Percentiles rank a stretch among this genome's conserved stretches.
These are phyloP conservation scores for Saitozyma sp. DNA, from an alignment of 768 basidiomycete species.

Conservation along the genomic window DNA sequence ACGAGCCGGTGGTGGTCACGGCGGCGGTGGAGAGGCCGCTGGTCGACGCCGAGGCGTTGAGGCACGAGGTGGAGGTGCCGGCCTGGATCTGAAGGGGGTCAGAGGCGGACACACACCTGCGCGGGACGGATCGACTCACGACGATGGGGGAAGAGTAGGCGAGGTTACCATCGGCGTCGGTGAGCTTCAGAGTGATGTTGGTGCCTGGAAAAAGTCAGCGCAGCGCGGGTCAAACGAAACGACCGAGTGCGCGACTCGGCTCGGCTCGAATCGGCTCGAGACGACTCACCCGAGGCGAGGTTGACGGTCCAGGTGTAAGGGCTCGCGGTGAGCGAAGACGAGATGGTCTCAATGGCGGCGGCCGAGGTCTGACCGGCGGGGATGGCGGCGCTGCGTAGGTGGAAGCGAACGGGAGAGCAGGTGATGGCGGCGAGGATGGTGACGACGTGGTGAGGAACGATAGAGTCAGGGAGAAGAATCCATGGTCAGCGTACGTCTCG, in stretches of 20 bases:
- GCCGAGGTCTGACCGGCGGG: conserved; percentile 43
- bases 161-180: conserved; percentile 62
- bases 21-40: conserved; percentile 25
- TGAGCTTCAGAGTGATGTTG: conserved; percentile 62
- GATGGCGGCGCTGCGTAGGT: conserved; percentile 53
- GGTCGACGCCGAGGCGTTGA: conserved; percentile 34
- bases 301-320: conserved; percentile 48
- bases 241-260: too few species aligned
- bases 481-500: neutral
- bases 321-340: conserved; percentile 10
- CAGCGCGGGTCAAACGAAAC: too few species aligned
- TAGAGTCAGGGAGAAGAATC: neutral
- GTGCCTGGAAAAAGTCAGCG: conserved; percentile 53
- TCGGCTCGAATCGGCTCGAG: too few species aligned
- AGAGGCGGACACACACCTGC: neutral
- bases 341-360: conserved; percentile 36
- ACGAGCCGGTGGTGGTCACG: conserved; percentile 29
- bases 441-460: neutral
- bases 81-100: conserved; percentile 29
- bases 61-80: conserved; percentile 38
- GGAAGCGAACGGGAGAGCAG: neutral
- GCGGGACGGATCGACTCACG: conserved; percentile 8
- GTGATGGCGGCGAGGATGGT: too few species aligned
- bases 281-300: conserved; percentile 34
- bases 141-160: conserved; percentile 43